Base-by-base conservation (phyloP, 2,329 filamentous ascomycete genomes). In the Colletotrichum noveboracense region DNA sequence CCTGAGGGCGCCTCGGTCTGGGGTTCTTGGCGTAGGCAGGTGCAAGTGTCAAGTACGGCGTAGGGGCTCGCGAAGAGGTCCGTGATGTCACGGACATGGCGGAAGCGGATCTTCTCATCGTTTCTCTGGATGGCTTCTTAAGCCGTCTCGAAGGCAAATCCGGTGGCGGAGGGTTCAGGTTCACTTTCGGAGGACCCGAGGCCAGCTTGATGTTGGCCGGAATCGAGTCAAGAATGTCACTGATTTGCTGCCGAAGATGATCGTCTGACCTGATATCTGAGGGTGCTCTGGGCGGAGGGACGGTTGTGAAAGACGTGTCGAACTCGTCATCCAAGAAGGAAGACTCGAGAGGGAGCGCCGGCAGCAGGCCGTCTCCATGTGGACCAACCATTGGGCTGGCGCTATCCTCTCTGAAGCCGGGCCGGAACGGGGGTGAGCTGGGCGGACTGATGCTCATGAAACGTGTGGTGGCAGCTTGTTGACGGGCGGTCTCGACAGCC, bases 141-240 rank as follows among this genome's bases (percentile, higher is more conserved):
- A 88, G 80, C 30, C 86, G 84, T 26, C 88, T 91, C 52, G 89
- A 83, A 70, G 89, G 87, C 56, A 92, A 83, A 75, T 92, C 91
- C 0, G 90, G 90, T 1, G 91, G 91, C 0, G 90, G 90, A 1
- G 91, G 91, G 80, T 92, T 92, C 70, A 92, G 82, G 64, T 90
- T 89, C 76, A 90, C 84, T 75, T 85, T 72, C 9, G 84, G 77
- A 24, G 87, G 80, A 71, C 88, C 86, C 3, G 89, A 88, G 2
- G 92, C 92, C 56, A 98, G 88, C 67, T 92, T 93, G 79, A 98
- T 97, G 77, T 93, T 93, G 36, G 93, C 93, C 3, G 95, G 95
- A 77, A 97, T 94, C 24, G 90, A 93, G 74, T 92, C 92, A 52
- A 97, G 89, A 72, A 97, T 94, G 67, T 94, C 91, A 80, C 91